A percentile compares a stretch with the other conserved stretches of the same genome.
Evolutionary conservation across 441 rosid species (phyloP).

Genomic region (Gossypium gossypioides): DNA sequence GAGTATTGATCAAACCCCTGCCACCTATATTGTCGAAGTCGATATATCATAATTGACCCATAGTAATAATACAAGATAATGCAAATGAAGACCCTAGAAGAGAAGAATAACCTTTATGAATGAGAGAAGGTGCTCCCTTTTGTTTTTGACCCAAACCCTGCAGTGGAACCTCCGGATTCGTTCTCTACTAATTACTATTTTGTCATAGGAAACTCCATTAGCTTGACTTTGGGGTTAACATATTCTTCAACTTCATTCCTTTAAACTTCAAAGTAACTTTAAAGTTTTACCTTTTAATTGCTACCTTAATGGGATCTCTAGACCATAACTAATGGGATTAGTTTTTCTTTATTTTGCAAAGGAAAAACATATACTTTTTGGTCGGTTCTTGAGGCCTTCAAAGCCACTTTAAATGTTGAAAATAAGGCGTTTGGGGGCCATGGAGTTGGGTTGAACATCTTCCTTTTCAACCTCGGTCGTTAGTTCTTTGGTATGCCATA

Average conservation of each 20-base stretch:
- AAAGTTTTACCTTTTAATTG: background rate
- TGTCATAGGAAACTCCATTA: no score
- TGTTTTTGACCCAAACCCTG: constrained; percentile 10
- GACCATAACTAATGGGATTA: background rate
- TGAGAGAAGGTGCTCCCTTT: background rate
- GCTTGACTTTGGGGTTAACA: no score
- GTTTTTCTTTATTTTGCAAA: background rate
- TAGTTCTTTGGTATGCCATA: no score
- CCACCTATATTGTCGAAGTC: background rate
- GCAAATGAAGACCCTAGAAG: background rate
- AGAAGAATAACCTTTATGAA: constrained; percentile 1
- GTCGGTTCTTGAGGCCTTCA: background rate
- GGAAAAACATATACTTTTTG: background rate
- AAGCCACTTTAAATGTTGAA: background rate
- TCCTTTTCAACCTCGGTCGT: background rate
- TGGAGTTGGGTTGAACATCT: background rate
- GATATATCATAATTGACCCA: background rate
- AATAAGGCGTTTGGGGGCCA: background rate
- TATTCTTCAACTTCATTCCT: background rate
- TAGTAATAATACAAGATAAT: background rate
- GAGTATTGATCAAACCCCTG: background rate
- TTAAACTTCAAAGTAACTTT: constrained; percentile 5
- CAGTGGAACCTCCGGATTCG: background rate
- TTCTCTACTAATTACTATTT: background rate
- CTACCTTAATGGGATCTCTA: background rate